Evolutionary conservation across 2,329 filamentous ascomycete species (phyloP).

Genomic region (Beauveria bassiana): DNA sequence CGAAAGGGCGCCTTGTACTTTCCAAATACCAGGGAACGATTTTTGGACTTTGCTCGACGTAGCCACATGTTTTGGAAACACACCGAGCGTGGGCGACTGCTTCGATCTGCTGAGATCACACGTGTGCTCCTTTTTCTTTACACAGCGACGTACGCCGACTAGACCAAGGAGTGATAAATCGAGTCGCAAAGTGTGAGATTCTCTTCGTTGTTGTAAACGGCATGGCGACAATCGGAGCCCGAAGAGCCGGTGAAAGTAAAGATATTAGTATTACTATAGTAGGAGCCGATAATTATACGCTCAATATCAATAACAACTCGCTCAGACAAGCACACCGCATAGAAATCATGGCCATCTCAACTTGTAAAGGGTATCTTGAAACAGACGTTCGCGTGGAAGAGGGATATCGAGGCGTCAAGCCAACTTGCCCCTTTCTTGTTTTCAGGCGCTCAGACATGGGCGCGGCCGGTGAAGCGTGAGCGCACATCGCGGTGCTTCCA

Average conservation of each 20-base stretch:
- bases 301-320: background rate
- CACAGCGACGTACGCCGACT: too few relatives aligned
- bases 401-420: background rate
- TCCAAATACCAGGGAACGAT: too few relatives aligned
- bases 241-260: background rate
- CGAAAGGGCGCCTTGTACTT: too few relatives aligned
- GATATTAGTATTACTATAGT: background rate
- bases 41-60: too few relatives aligned
- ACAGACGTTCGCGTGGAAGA: background rate
- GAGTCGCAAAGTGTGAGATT: too few relatives aligned
- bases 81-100: too few relatives aligned
- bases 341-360: background rate
- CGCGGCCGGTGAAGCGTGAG: constrained; percentile 52
- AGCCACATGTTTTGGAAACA: too few relatives aligned
- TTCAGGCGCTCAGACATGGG: constrained; percentile 34
- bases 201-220: too few relatives aligned
- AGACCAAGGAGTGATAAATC: too few relatives aligned
- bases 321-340: background rate
- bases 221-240: background rate
- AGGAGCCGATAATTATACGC: background rate
- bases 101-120: too few relatives aligned
- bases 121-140: too few relatives aligned
- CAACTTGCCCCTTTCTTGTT: background rate
- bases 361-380: constrained; percentile 1
- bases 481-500: constrained; percentile 44